Conservation (phyloP, 2,329 filamentous ascomycete genomes). For the Nigrospora osmanthi region DNA sequence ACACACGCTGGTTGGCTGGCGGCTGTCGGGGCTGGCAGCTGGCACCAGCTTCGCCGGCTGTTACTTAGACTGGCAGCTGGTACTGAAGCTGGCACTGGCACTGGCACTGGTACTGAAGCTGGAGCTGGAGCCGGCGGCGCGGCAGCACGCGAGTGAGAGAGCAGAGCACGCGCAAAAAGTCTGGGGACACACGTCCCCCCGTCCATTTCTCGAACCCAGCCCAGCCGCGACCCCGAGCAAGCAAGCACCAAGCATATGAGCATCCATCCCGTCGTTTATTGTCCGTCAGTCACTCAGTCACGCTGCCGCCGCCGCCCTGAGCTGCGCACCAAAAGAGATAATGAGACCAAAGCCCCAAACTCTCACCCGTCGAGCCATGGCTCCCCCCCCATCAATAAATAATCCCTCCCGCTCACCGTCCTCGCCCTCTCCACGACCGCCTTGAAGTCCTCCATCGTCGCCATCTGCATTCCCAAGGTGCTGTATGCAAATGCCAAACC, state of each 20-base stretch:
- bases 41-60: too few species aligned
- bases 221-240: conserved; percentile 1
- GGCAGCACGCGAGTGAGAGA: too few species aligned
- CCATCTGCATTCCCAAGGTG: conserved; percentile 2
- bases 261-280: conserved; percentile 3
- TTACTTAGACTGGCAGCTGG: too few species aligned
- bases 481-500: neutral
- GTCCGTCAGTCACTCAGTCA: neutral
- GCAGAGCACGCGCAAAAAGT: too few species aligned
- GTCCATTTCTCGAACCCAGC: neutral
- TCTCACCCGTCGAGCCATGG: conserved; percentile 20
- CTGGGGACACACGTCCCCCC: too few species aligned
- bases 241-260: neutral
- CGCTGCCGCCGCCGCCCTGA: too few species aligned
- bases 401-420: conserved; percentile 7
- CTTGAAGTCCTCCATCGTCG: conserved; percentile 3
- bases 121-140: too few species aligned
- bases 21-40: too few species aligned
- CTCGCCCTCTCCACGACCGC: conserved; percentile 12
- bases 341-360: conserved; percentile 28
- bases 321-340: conserved; percentile 14
- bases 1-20: too few species aligned
- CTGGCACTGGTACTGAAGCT: too few species aligned
- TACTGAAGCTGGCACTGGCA: too few species aligned
- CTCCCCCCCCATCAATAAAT: conserved; percentile 25